Evolutionary conservation across 768 basidiomycete genomes (phyloP), one percentile per base, ranked within the genome.

Genomic region (button mushroom (Agaricus bisporus)): DNA sequence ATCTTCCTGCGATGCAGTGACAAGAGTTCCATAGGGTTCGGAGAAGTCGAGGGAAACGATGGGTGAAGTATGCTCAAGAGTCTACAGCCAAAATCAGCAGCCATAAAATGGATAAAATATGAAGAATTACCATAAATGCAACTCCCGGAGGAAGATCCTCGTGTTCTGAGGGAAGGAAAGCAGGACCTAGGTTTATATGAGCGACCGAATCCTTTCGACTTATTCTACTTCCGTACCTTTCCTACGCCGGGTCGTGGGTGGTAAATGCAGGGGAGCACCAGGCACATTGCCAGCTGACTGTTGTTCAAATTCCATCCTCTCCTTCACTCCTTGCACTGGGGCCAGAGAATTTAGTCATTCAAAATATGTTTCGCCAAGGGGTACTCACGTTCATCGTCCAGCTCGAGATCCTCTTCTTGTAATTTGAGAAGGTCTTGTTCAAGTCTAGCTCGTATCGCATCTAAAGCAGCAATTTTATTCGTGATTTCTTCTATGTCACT

Each of bases 141-240:
- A 98, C 83, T 1, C 92, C 93, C 7, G 86, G 81, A 8, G 97
- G 97, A 28, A 99, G 76, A 49, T 97, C 93, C 60, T 94, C 92
- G 60, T 99, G 97, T 66, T 98, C 97, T 15, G 94, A 97, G 4
- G 97, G 97, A 44, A 99, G 67, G 74, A 99, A 98, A 15, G 91
- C 91, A 0, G 95, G 95, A 2, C 95, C 95, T 86, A 56, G 39
- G 22, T 49, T 38, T 41, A 12, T 15, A 28, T 42, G 37, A 49
- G 47, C 18, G 32, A 49, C 41, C 44, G 25, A 29, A 25, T 41
- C 37, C 6, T 44, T 55, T 20, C 41, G 42, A 38, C 52, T 56
- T 10, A n/a, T 5, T 41, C 35, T n/a, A 5, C 32, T 53, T 20
- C 48, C 48, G 48, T 56, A 83, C 83, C 85, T 78, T 84, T 88